Conservation (phyloP, 2,329 filamentous ascomycete genomes). For the Coniochaeta sp. region DNA sequence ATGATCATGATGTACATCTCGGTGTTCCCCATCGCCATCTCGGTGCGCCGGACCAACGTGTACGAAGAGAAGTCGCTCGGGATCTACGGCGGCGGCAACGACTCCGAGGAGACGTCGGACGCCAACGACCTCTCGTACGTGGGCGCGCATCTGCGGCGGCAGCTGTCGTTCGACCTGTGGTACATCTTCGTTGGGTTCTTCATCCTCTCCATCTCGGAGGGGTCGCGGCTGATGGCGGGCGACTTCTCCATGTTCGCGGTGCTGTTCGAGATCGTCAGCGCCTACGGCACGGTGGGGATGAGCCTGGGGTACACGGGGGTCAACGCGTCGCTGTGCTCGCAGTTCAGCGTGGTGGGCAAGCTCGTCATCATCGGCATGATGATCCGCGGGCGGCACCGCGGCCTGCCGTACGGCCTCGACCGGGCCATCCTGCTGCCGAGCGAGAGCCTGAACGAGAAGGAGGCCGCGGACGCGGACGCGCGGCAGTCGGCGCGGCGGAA, state of each 20-base stretch:
- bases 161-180: slow-evolving; percentile 96
- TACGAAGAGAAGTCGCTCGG: slow-evolving; percentile 88
- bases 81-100: slow-evolving; percentile 52
- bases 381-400: slow-evolving; percentile 62
- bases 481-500: slow-evolving; percentile 23
- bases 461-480: slow-evolving; percentile 38
- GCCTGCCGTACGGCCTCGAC: slow-evolving; percentile 59
- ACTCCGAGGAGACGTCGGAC: slow-evolving; percentile 35
- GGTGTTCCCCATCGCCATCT: slow-evolving; percentile 93
- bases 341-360: slow-evolving; percentile 71
- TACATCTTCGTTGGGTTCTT: slow-evolving; percentile 93
- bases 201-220: slow-evolving; percentile 85
- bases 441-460: slow-evolving; percentile 46
- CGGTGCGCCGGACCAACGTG: slow-evolving; percentile 87
- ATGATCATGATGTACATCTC: slow-evolving; percentile 99
- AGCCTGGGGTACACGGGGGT: slow-evolving; percentile 72
- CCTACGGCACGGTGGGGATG: slow-evolving; percentile 90
- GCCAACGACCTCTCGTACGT: slow-evolving; percentile 71
- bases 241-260: slow-evolving; percentile 63
- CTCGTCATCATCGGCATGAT: slow-evolving; percentile 63
- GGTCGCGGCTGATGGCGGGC: slow-evolving; percentile 53
- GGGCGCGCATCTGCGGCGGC: slow-evolving; percentile 81
- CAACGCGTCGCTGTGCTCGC: slow-evolving; percentile 73
- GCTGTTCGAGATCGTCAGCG: slow-evolving; percentile 82
- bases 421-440: slow-evolving; percentile 53